Base-by-base conservation (phyloP, 495 filamentous ascomycete genomes). In the Penicillium tannophilum region DNA sequence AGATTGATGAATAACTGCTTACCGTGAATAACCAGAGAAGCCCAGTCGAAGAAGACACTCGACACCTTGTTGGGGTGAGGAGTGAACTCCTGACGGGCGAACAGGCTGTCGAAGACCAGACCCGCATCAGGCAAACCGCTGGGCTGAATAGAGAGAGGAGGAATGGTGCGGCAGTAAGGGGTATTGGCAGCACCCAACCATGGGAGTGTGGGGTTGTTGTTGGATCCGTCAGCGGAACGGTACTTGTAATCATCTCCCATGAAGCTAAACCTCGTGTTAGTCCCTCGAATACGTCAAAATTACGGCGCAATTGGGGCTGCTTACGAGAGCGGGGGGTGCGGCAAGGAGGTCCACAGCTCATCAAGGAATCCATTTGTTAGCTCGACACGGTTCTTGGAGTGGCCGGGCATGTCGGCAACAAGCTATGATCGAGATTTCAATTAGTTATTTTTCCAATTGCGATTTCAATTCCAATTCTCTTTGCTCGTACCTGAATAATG, bases 171-270 rank as follows among this genome's bases (percentile, higher is more conserved):
- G 47, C 80, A 79, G 67, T 85, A 85, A 26, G 82, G 67, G 19
- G 81, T 83, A 62, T 82, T 81, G 19, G 82, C 82, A 55, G 79
- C 79, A 50, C 82, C 82, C 46, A 85, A 64, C 73, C 79, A 79
- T 6, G 82, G 82, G 52, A 79, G 76, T 39, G 80, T 79, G 48
- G 82, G 79, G 63, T 84, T 85, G 67, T 86, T 85, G 64, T 84
- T 81, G 0, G 85, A 89, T n/a, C 89, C 89, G 74, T 92, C 89
- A 2, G 87, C 87, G 47, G 79, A 80, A n/a, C 89, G 81, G 63
- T 90, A 92, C 54, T 78, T 68, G 63, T 80, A 86, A 44, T 88
- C 80, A 54, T 87, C 82, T 19, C 88, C 88, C 63, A 90, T 74
- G 62, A 83, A 90, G 43, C 78, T 81, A 44, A 61, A 28, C 2